Base-by-base conservation (phyloP, 306 rosid species). In the Arachis stenosperma region DNA sequence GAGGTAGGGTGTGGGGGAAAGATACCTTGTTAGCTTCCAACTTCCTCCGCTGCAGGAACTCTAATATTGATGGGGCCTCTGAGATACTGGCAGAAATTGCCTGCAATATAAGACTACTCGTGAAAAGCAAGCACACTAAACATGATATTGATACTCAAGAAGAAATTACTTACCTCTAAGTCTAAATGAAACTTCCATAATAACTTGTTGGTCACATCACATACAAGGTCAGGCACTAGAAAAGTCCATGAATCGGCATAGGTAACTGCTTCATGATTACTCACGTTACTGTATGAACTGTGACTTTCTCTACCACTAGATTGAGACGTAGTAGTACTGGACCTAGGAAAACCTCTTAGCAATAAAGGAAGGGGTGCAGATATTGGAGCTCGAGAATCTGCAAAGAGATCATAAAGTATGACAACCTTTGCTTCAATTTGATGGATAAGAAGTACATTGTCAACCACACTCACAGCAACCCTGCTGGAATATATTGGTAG, bases 381-480 rank as follows among this genome's bases (percentile, higher is more conserved):
- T 84, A 94, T 87, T 61, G 99, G 95, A 58, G 97, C 97, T 47
- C 88, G 86, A 47, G 95, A 89, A 80, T 94, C 99, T 72, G 87
- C 80, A 84, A 79, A 91, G 71, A 94, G 84, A 67, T 94, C 99
- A 74, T 94, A 94, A 60, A 94, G 92, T 67, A 94, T 88, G 75
- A 91, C 91, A 78, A 94, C 99, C 87, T 94, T 94, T 37, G 99
- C 95, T 79, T 94, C 99, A 67, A 91, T 84, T 88, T 94, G 99
- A 81, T 94, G 99, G 80, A 91, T 90, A 73, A 89, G 96, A 73
- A 94, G 81, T 57, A 94, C 96, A 83, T 85, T 91, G 84, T 94
- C 99, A 56, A 94, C 97, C 84, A 82, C 91, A 81, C 96, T 91
- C 85, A 87, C 89, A 72, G 95, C 88, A 78, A 94, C 84, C 89